Evolutionary conservation across 2,329 filamentous ascomycete species (phyloP).

Genomic region (Trichoderma aggressivum): DNA sequence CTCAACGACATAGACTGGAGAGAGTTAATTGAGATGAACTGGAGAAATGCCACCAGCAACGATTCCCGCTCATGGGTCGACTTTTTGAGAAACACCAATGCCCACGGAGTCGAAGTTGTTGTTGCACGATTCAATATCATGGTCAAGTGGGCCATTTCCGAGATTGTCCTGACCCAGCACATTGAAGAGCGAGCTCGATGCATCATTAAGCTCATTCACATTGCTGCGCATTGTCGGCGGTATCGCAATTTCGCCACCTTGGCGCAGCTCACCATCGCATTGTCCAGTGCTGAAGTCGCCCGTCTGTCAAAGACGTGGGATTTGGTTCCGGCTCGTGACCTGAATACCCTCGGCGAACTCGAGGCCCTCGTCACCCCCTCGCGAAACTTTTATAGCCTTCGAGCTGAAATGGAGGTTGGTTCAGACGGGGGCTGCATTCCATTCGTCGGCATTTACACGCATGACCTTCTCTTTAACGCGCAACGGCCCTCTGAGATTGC

Average conservation of each 20-base stretch:
- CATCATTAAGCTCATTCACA: slow-evolving; percentile 79
- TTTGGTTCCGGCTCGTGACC: slow-evolving; percentile 62
- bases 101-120: slow-evolving; percentile 75
- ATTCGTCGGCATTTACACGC: slow-evolving; percentile 79
- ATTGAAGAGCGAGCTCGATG: slow-evolving; percentile 70
- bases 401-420: slow-evolving; percentile 73
- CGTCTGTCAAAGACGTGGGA: slow-evolving; percentile 69
- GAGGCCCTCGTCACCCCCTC: slow-evolving; percentile 72
- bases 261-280: slow-evolving; percentile 74
- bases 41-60: slow-evolving; percentile 66
- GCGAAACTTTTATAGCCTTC: slow-evolving; percentile 72
- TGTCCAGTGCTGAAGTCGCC: slow-evolving; percentile 69
- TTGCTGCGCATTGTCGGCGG: slow-evolving; percentile 69
- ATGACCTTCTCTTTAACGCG: slow-evolving; percentile 77
- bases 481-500: slow-evolving; percentile 74
- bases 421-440: slow-evolving; percentile 73
- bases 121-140: slow-evolving; percentile 85
- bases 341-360: slow-evolving; percentile 63
- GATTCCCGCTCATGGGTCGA: slow-evolving; percentile 76
- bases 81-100: slow-evolving; percentile 69
- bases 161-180: slow-evolving; percentile 70
- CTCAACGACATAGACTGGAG: slow-evolving; percentile 86
- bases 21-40: slow-evolving; percentile 77
- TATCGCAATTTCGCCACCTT: slow-evolving; percentile 82
- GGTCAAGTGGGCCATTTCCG: slow-evolving; percentile 81